These are phyloP conservation scores for Saccharomyces uvarum DNA, from an alignment of 1,139 yeast genomes.

Conservation along the genomic window DNA sequence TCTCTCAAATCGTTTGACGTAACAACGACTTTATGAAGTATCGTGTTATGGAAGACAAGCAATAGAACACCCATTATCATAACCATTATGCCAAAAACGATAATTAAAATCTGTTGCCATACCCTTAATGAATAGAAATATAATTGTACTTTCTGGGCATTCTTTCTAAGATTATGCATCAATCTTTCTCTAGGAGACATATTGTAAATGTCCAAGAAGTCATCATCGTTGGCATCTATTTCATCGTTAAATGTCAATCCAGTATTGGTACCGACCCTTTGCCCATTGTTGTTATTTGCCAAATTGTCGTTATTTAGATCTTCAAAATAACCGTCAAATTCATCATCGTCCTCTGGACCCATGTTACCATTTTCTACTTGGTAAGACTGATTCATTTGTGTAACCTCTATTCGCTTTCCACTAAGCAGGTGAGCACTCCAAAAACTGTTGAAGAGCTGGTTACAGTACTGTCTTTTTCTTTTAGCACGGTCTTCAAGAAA, in stretches of 20 bases:
- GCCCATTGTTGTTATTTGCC: constrained; percentile 4
- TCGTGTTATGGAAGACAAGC: constrained; percentile 42
- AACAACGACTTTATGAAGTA: constrained; percentile 39
- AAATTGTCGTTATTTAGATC: constrained; percentile 9
- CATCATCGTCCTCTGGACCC: constrained; percentile 4
- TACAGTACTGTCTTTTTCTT: not conserved
- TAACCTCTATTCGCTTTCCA: not conserved
- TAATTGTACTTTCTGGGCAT: constrained; percentile 10
- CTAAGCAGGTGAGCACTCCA: not conserved
- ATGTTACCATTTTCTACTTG: not conserved
- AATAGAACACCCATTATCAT: constrained; percentile 30
- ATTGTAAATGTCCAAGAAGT: constrained; percentile 29
- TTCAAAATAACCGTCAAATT: constrained; percentile 9
- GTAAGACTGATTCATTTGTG: not conserved
- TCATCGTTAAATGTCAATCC: constrained; percentile 12
- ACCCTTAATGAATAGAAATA: constrained; percentile 17
- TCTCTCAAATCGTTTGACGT: constrained; percentile 37
- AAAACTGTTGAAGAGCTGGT: not conserved
- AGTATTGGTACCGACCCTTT: not conserved
- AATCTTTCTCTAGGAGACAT: constrained; percentile 30
- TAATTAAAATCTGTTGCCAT: constrained; percentile 21
- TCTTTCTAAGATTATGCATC: constrained; percentile 17
- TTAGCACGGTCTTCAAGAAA: not conserved
- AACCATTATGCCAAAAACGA: constrained; percentile 17
- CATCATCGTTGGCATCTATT: constrained; percentile 16